Base-by-base conservation (phyloP, 2,329 filamentous ascomycete genomes). In the Chrysoporthe deuterocubensis region DNA sequence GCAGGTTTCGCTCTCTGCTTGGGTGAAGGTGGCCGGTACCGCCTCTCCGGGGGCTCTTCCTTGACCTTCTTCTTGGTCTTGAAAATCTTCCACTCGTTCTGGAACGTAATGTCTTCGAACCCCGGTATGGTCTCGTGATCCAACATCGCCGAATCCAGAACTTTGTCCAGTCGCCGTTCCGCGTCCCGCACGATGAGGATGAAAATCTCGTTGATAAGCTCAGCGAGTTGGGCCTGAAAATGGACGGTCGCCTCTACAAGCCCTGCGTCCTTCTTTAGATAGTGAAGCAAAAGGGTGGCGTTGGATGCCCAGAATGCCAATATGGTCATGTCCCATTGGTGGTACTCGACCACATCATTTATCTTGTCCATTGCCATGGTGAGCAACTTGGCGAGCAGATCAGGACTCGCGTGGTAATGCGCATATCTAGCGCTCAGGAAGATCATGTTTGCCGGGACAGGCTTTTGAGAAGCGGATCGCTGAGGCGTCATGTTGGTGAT, bases 291-390 rank as follows among this genome's bases (percentile, higher is more conserved):
- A 50, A 99, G 82, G 0, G 96, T 99, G 9, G 93, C 94, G 78
- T 99, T 99, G 1, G 96, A 98, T 75, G 97, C 94, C 96, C 96
- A 99, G 76, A 99, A 99, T 2, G 96, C 96, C 48, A 99, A 83
- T 72, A 99, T 97, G 0, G 96, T 99, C 96, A 99, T 99, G 76
- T 99, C 96, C 96, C 96, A 98, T 76, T 99, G 96, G 75, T 95
- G 90, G 70, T 88, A 88, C 79, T 98, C 96, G n/a, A 99, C 94
- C 42, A 97, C 93, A 68, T 94, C 91, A 76, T 98, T 98, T 74
- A 99, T 98, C 79, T 95, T 96, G 75, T 97, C 93, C 87, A 97
- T 97, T 48, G 96, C 93, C 46, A 91, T 90, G 37, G 92, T 85
- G 18, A 99, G 87, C 37, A 98, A 86, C 56, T 91, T 91, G 21